Conservation (phyloP, 1,284 basidiomycete species). For the Pulchroboletus neoregius region DNA sequence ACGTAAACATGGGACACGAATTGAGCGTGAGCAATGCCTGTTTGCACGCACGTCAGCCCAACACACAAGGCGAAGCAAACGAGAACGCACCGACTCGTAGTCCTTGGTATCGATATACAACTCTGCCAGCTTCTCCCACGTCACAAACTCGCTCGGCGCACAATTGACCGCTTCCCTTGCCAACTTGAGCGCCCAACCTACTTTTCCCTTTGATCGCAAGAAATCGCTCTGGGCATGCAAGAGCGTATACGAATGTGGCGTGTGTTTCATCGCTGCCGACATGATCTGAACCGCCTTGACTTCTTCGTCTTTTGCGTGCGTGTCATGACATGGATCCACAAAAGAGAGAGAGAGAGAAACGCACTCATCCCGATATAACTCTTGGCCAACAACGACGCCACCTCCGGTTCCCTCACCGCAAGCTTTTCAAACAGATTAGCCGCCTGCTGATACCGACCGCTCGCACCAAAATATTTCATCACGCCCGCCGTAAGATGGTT, state of each 20-base stretch:
- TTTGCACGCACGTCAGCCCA: slow-evolving; percentile 2
- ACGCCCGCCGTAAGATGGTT: slow-evolving; percentile 95
- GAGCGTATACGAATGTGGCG: slow-evolving; percentile 90
- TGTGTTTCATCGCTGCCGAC: slow-evolving; percentile 77
- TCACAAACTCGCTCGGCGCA: slow-evolving; percentile 96
- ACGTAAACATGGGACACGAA: slow-evolving; percentile 99
- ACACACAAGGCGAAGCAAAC: background rate
- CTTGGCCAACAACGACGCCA: slow-evolving; percentile 82
- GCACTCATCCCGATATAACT: slow-evolving; percentile 97
- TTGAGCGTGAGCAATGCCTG: slow-evolving; percentile 93
- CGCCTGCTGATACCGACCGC: slow-evolving; percentile 82
- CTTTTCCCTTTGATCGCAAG: slow-evolving; percentile 77
- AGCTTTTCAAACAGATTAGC: slow-evolving; percentile 96
- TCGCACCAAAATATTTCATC: slow-evolving; percentile 96
- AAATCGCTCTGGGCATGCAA: slow-evolving; percentile 96
- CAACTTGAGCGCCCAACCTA: slow-evolving; percentile 89
- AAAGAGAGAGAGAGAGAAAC: slow-evolving; percentile 26
- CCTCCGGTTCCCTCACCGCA: slow-evolving; percentile 81
- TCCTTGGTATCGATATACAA: slow-evolving; percentile 88
- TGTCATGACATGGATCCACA: background rate
- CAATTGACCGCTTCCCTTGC: slow-evolving; percentile 96
- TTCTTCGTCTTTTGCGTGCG: slow-evolving; percentile 74
- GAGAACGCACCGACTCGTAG: slow-evolving; percentile 67
- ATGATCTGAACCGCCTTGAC: slow-evolving; percentile 97
- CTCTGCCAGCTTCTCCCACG: slow-evolving; percentile 97